phyloP scores from a whole-genome alignment of 345 rosid species.

The Salix arbutifolia region DNA sequence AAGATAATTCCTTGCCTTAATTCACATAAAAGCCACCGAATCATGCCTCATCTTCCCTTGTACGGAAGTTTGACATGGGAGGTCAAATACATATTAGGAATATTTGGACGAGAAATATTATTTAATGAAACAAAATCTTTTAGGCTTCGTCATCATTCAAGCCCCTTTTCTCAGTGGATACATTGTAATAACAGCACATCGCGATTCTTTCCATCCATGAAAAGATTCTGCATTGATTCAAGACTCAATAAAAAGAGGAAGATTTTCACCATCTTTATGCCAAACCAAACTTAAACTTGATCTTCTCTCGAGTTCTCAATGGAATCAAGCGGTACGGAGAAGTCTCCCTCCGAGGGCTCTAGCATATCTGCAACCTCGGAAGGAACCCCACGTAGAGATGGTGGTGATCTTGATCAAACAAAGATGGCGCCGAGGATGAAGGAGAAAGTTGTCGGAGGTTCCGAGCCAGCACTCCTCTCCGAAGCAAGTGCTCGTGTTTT shows the following conservation, averaged over 20 bases:
- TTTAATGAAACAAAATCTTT: constrained; percentile 5
- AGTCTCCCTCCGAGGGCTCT: constrained; percentile 33
- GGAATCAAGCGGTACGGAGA: constrained; percentile 16
- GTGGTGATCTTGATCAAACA: background rate
- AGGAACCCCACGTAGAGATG: background rate
- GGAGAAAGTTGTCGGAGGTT: background rate
- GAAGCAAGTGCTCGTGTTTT: constrained; percentile 11
- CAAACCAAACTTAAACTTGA: background rate
- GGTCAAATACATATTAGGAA: constrained; percentile 4
- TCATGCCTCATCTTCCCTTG: background rate
- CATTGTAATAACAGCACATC: background rate
- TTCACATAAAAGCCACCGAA: background rate
- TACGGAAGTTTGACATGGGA: background rate
- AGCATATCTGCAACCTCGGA: constrained; percentile 34
- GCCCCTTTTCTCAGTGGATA: constrained; percentile 5
- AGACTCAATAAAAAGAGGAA: constrained; percentile 15
- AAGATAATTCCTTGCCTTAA: background rate
- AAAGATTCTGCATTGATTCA: constrained; percentile 17
- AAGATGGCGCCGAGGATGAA: constrained; percentile 2
- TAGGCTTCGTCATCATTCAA: constrained; percentile 8
- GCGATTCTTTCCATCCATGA: constrained; percentile 29
- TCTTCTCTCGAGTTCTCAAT: constrained; percentile 4
- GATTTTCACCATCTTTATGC: background rate
- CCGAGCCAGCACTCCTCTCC: background rate
- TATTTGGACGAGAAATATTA: background rate